Evolutionary conservation across 2,329 filamentous ascomycete genomes (phyloP), one percentile per base, ranked within the genome.

Genomic region (Fusarium sp.): DNA sequence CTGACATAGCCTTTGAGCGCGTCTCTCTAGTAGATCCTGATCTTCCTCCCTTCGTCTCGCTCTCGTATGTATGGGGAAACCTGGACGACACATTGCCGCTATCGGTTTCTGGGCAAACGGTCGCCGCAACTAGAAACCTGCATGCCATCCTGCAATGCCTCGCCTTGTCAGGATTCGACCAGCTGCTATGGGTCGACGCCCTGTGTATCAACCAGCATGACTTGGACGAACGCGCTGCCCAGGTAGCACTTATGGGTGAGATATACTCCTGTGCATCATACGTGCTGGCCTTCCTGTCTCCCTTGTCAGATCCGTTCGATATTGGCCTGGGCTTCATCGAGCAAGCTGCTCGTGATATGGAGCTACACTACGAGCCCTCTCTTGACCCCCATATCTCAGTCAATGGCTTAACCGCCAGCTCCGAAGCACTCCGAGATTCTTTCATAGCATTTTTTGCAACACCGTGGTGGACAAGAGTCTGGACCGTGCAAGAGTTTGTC

Each of bases 161-260:
- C 16, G 18, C 31, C 4, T 36, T 23, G n/a, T 31, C 51, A 12
- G 10, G 40, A 11, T 27, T 48, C 30, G 36, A 40, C 10, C 51
- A 60, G 3, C 31, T 60, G 13, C 31, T 60, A 7, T 65, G 52
- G 62, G 12, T 58, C 18, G 58, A 65, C 30, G 62, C 58, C 7
- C 18, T 65, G 7, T 65, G 58, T 30, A 65, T 65, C 31, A 62
- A 62, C 40, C 62, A 66, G 27, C 36, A 62, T 16, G 62, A 66
- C 13, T 30, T 58, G 30, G 5, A 12, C 10, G 62, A 65, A 18
- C 51, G 58, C 12, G 52, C 58, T 37, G n/a, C 53, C 2, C 59
- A 66, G 18, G 59, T 66, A 27, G 31, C 36, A 1, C 36, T 62
- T 3, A 66, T 66, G 64, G 34, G 65, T 8, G 15, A 40, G 2